Percentiles rank a stretch among this genome's conserved stretches.
Conservation (phyloP, 1,284 basidiomycete genomes). For the Butyriboletus appendiculatus region DNA sequence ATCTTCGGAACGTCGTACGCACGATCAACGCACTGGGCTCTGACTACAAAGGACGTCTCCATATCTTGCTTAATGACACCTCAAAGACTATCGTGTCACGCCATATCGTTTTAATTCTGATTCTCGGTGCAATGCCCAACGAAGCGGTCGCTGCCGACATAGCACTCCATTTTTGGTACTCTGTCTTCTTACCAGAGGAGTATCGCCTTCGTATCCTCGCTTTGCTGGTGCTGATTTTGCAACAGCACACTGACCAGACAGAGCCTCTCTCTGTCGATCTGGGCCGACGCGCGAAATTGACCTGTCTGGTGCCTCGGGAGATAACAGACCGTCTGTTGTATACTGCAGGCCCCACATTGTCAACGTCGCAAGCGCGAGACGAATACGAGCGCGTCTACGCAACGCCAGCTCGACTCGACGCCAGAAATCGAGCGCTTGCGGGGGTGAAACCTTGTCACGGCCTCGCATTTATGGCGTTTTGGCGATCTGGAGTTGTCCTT, state of each 20-base stretch:
- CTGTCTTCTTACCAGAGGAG: conserved; percentile 38
- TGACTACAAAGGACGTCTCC: conserved; percentile 22
- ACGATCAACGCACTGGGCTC: conserved; percentile 26
- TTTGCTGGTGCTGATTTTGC: conserved; percentile 14
- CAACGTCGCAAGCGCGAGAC: conserved; percentile 19
- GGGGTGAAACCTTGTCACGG: conserved; percentile 40
- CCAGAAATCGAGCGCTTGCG: conserved; percentile 33
- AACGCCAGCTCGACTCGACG: conserved; percentile 36
- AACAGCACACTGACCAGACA: conserved; percentile 16
- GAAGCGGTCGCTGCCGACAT: conserved; percentile 37
- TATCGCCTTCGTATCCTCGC: conserved; percentile 29
- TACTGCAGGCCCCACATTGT: conserved; percentile 27
- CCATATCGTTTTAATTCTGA: conserved; percentile 39
- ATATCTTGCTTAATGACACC: conserved; percentile 40
- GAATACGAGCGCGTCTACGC: conserved; percentile 26
- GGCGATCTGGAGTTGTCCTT: conserved; percentile 42
- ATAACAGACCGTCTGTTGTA: conserved; percentile 34
- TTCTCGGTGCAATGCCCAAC: conserved; percentile 36
- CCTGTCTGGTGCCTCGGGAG: conserved; percentile 30
- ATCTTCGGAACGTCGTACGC: conserved; percentile 26
- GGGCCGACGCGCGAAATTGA: conserved; percentile 24
- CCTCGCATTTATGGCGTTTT: conserved; percentile 39
- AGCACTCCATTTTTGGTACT: conserved; percentile 48
- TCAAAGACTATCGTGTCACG: conserved; percentile 30
- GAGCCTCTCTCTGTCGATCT: conserved; percentile 17